phyloP scores from a whole-genome alignment of 2,329 filamentous ascomycete species.

The Arachnomyces sp. region DNA sequence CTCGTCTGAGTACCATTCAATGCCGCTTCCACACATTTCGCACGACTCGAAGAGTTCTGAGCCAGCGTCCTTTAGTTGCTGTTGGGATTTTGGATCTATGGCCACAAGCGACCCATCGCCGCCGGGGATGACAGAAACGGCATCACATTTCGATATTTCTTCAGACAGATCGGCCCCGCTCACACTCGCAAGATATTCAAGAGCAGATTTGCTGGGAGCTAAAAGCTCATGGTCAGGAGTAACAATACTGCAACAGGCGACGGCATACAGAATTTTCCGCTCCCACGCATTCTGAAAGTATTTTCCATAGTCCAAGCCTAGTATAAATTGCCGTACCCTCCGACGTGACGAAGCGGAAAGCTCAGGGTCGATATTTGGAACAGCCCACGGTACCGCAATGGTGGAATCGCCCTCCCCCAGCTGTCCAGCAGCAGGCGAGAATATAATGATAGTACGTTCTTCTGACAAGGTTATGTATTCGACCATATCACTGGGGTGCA shows the following conservation, averaged over 20 bases:
- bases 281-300: slow-evolving; percentile 15
- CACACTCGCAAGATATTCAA: slow-evolving; percentile 21
- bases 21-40: slow-evolving; percentile 41
- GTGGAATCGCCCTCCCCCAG: slow-evolving; percentile 9
- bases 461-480: slow-evolving; percentile 46
- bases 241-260: slow-evolving; percentile 28
- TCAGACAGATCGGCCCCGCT: slow-evolving; percentile 23
- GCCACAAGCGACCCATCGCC: slow-evolving; percentile 1
- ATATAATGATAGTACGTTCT: slow-evolving; percentile 34
- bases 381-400: slow-evolving; percentile 10
- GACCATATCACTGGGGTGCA: slow-evolving; percentile 50
- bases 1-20: slow-evolving; percentile 40
- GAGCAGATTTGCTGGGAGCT: slow-evolving; percentile 16
- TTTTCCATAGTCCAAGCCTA: slow-evolving; percentile 14
- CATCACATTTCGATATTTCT: slow-evolving; percentile 23
- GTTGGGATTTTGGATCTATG: slow-evolving; percentile 18
- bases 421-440: slow-evolving; percentile 19
- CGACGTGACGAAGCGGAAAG: slow-evolving; percentile 14
- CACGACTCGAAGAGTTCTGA: slow-evolving; percentile 39
- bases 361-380: slow-evolving; percentile 13
- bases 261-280: slow-evolving; percentile 28
- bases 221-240: slow-evolving; percentile 17
- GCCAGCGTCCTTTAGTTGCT: slow-evolving; percentile 16
- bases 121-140: neutral
- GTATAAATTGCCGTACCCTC: slow-evolving; percentile 21